phyloP scores from a whole-genome alignment of 2,329 filamentous ascomycete genomes.

The Pseudocercospora macadamiae region DNA sequence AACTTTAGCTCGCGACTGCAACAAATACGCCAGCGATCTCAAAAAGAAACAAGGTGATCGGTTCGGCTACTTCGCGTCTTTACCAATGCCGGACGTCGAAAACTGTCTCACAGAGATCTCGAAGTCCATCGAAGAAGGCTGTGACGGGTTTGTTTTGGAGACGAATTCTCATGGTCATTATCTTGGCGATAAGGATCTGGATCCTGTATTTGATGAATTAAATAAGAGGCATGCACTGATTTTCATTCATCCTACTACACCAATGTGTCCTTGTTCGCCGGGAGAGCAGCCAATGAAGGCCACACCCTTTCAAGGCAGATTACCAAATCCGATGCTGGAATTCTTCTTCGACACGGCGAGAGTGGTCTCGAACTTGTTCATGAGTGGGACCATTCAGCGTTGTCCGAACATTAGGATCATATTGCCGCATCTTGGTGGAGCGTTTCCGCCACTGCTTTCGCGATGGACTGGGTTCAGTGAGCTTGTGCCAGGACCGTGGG shows the following conservation, averaged over 20 bases:
- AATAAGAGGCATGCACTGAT: slow-evolving; percentile 51
- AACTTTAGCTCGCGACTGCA: slow-evolving; percentile 45
- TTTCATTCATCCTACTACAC: slow-evolving; percentile 61
- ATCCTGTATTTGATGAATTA: slow-evolving; percentile 53
- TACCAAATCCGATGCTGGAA: slow-evolving; percentile 52
- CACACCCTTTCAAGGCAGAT: slow-evolving; percentile 41
- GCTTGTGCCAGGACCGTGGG: slow-evolving; percentile 42
- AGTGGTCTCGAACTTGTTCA: slow-evolving; percentile 53
- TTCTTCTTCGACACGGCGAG: slow-evolving; percentile 60
- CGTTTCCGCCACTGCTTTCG: slow-evolving; percentile 49
- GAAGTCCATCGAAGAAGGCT: slow-evolving; percentile 45
- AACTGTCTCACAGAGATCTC: slow-evolving; percentile 54
- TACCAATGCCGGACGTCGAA: slow-evolving; percentile 56
- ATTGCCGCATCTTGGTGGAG: slow-evolving; percentile 54
- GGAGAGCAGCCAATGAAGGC: slow-evolving; percentile 35
- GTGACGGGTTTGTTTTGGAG: slow-evolving; percentile 56
- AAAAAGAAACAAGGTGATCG: slow-evolving; percentile 42
- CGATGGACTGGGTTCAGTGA: slow-evolving; percentile 47
- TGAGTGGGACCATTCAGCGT: slow-evolving; percentile 50
- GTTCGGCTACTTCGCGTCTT: slow-evolving; percentile 58
- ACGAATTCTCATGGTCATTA: slow-evolving; percentile 59
- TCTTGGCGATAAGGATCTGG: slow-evolving; percentile 52
- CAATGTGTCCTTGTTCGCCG: slow-evolving; percentile 41
- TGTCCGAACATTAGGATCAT: slow-evolving; percentile 54
- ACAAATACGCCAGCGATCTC: slow-evolving; percentile 45